These are phyloP conservation scores for Ceratocystis eucalypticola DNA, from an alignment of 2,329 filamentous ascomycete genomes.

Conservation along the genomic window DNA sequence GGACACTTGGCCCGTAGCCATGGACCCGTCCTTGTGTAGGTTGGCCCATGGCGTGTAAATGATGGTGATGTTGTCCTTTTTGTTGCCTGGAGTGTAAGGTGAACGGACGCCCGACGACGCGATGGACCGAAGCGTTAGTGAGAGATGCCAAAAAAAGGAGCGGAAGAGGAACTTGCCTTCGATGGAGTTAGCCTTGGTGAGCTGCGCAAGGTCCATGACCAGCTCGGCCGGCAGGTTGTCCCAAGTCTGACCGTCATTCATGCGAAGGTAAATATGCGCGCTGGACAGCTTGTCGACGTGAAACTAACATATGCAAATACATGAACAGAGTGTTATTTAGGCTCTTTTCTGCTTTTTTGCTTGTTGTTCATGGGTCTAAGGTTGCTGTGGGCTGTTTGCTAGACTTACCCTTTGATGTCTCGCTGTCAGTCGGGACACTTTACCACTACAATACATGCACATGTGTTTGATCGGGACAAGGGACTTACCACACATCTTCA, in stretches of 20 bases:
- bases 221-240: slow-evolving; percentile 63
- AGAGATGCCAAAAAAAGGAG: background rate
- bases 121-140: background rate
- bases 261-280: slow-evolving; percentile 87
- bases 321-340: background rate
- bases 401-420: background rate
- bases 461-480: no score
- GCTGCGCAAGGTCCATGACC: slow-evolving; percentile 78
- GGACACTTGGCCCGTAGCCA: slow-evolving; percentile 88
- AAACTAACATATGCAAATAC: slow-evolving; percentile 43
- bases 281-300: slow-evolving; percentile 96
- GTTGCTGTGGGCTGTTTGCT: background rate
- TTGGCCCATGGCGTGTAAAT: slow-evolving; percentile 99
- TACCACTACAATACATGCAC: no score
- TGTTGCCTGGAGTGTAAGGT: slow-evolving; percentile 55
- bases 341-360: background rate
- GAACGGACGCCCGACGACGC: background rate
- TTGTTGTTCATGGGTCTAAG: background rate
- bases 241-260: slow-evolving; percentile 69
- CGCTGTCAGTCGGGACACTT: background rate
- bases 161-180: slow-evolving; percentile 47
- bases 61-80: slow-evolving; percentile 92
- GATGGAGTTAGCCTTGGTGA: slow-evolving; percentile 98
- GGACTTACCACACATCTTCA: slow-evolving; percentile 75
- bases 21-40: slow-evolving; percentile 84